These are phyloP conservation scores for Arachnopeziza araneosa DNA, from an alignment of 2,329 filamentous ascomycete genomes.

Conservation along the genomic window DNA sequence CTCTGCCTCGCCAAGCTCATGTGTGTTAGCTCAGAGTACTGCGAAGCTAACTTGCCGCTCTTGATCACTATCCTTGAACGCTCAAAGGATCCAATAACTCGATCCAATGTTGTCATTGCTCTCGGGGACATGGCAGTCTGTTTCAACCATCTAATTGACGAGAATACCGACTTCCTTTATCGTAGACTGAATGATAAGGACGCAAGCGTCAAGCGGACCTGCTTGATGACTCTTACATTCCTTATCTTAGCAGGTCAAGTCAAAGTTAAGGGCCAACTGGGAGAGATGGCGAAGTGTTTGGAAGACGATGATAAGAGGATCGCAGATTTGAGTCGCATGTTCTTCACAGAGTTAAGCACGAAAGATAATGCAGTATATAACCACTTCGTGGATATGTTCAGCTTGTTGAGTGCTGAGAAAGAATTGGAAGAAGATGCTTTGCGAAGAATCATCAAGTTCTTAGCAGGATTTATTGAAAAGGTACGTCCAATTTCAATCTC, in stretches of 20 bases:
- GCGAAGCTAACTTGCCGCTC: slow-evolving; percentile 84
- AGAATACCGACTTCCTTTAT: slow-evolving; percentile 98
- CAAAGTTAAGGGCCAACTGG: slow-evolving; percentile 97
- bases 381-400: slow-evolving; percentile 99
- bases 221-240: slow-evolving; percentile 97
- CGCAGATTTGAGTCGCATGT: slow-evolving; percentile 91
- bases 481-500: slow-evolving; percentile 42
- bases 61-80: slow-evolving; percentile 98
- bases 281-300: slow-evolving; percentile 98
- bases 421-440: slow-evolving; percentile 80
- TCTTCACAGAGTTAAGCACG: slow-evolving; percentile 94
- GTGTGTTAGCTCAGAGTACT: slow-evolving; percentile 97
- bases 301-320: slow-evolving; percentile 95
- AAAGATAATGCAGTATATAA: slow-evolving; percentile 99
- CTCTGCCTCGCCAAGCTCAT: slow-evolving; percentile 96
- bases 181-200: slow-evolving; percentile 85
- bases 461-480: slow-evolving; percentile 97
- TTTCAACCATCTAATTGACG: slow-evolving; percentile 98
- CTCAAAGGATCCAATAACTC: slow-evolving; percentile 83
- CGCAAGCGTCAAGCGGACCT: slow-evolving; percentile 89
- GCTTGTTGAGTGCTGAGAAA: slow-evolving; percentile 76
- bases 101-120: slow-evolving; percentile 94
- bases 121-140: slow-evolving; percentile 98
- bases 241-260: slow-evolving; percentile 94
- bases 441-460: slow-evolving; percentile 80